A percentile compares a stretch with the other conserved stretches of the same genome.
Conservation (phyloP, 1,284 basidiomycete species). For the Ganoderma resinaceum region DNA sequence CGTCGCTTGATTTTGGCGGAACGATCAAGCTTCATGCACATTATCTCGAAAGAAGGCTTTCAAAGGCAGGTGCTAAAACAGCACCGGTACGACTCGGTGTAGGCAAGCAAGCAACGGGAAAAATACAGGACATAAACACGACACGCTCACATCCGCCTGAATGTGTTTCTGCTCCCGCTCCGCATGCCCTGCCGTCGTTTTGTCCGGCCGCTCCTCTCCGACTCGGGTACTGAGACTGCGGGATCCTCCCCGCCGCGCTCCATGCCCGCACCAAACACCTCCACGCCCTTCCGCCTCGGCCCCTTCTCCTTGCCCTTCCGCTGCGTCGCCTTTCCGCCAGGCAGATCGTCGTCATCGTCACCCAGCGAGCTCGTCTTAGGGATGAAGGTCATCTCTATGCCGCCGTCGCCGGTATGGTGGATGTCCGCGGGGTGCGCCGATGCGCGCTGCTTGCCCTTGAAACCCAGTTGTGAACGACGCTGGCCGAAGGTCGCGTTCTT, state of each 20-base stretch:
- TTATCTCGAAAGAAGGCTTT: no score
- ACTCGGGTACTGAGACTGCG: slow-evolving; percentile 56
- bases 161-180: slow-evolving; percentile 89
- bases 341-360: slow-evolving; percentile 40
- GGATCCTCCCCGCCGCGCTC: slow-evolving; percentile 74
- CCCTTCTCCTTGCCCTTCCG: slow-evolving; percentile 39
- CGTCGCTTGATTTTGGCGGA: background rate
- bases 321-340: slow-evolving; percentile 38
- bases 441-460: slow-evolving; percentile 28
- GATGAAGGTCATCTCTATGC: slow-evolving; percentile 73
- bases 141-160: slow-evolving; percentile 52
- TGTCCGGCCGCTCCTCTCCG: slow-evolving; percentile 71
- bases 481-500: slow-evolving; percentile 75
- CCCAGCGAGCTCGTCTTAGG: slow-evolving; percentile 50
- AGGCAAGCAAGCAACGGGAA: background rate
- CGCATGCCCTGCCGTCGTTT: slow-evolving; percentile 75
- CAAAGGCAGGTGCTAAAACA: no score
- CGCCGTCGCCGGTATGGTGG: slow-evolving; percentile 50
- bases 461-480: slow-evolving; percentile 49
- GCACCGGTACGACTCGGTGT: background rate
- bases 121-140: background rate
- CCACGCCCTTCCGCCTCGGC: slow-evolving; percentile 66
- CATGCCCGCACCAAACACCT: slow-evolving; percentile 85
- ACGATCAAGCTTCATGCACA: background rate
- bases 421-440: slow-evolving; percentile 19